Evolutionary conservation across 164 flowering plant genomes (phyloP), one percentile per base, ranked within the genome.

Genomic region (Stephania japonica): DNA sequence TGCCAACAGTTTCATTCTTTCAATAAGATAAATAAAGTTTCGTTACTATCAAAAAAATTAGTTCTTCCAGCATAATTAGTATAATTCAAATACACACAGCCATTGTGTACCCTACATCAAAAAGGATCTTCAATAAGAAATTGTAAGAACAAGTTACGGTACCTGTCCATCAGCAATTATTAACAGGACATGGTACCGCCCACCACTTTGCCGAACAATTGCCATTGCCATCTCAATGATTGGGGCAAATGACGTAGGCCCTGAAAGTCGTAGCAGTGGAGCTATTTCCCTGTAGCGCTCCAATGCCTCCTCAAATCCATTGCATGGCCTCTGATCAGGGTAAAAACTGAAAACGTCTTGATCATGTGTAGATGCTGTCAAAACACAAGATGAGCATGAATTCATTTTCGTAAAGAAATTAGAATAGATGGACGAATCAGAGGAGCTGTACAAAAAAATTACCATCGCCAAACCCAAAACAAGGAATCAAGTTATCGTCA

Each of bases 151-250:
- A 27, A 5, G 10, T 32, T 42, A n/a, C 26, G 50, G 18, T 85
- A 91, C 99, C 97, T 94, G 99, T 19, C 99, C 99, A 87, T 94
- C 99, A 49, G 99, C 99, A 76, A 94, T 91, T 75, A 94, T 91
- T 76, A 94, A 67, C 75, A 94, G 74, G n/a, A 94, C 99, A 85
- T 94, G 99, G 80, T 94, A 94, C 78, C 91, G 99, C 69, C 98
- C 98, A 66, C 94, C 89, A 80, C 94, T 91, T 82, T 87, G 80
- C 81, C 91, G 97, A 65, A 94, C 99, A 69, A 93, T 89, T 11
- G 90, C 85, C 32, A 85, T 88, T 16, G 96, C 99, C 87, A 85
- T 87, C 82, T 95, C 98, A 78, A 95, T 86, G 47, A 93, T 75
- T 12, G 99, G 98, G 13, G 97, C 97, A 87, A 92, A 95, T 26